Base-by-base conservation (phyloP, 2,329 filamentous ascomycete genomes). In the Cercospora beticola region DNA sequence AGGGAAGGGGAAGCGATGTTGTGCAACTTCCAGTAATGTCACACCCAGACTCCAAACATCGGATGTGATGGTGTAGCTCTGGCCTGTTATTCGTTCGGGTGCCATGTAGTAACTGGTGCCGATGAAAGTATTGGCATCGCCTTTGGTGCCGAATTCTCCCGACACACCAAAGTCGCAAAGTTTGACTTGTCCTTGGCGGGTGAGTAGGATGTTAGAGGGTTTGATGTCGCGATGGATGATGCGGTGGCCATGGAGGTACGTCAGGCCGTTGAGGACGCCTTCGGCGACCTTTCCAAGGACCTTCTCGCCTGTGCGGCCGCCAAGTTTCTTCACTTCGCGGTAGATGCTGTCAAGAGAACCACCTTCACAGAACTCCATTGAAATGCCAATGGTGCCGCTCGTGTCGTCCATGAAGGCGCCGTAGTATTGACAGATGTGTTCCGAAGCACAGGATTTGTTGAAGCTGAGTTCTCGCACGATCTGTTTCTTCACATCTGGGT, bases 221-320 rank as follows among this genome's bases (percentile, higher is more conserved):
- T 99, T 99, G 84, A 99, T 99, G 78, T 99, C 95, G 82, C 95
- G 90, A 81, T 99, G 95, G 76, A 99, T 98, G 80, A 99, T 99
- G 80, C 97, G 95, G 78, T 94, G 91, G 76, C 91, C 90, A 83
- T 98, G 93, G 8, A 99, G 88, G 81, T 99, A 99, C 8, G 94
- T 98, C 70, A 99, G 84, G 26, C 95, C 95, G 75, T 93, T 92
- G 65, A 99, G 84, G 4, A 99, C 94, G 65, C 94, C 95, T 80
- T 98, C 95, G 52, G 95, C 93, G 56, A 99, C 92, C 83, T 98
- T 98, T 71, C 95, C 95, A 4, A 99, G 85, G 1, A 99, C 95
- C 79, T 98, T 99, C 79, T 99, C 95, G 73, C 95, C 95, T 0
- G 94, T 98, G 61, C 95, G 89, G 10, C 95, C 95, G 52, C 94